Evolutionary conservation across 306 rosid species (phyloP).

Genomic region (Coriaria nepalensis): DNA sequence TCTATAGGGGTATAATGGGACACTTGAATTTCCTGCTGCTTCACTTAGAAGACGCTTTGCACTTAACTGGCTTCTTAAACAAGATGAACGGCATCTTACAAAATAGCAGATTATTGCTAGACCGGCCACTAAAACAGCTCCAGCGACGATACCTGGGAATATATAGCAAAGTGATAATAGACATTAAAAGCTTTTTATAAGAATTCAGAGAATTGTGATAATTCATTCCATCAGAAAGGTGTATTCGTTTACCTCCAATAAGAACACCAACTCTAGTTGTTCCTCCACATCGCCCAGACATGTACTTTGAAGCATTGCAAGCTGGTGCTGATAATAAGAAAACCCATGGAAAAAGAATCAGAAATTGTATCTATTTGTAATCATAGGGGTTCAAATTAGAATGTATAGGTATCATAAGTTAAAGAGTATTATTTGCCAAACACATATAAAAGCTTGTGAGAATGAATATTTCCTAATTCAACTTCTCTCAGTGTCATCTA

Average conservation of each 20-base stretch:
- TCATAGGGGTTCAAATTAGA: too few relatives aligned
- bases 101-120: conserved; percentile 34
- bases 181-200: not conserved
- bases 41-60: conserved; percentile 57
- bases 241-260: conserved; percentile 43
- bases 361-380: conserved; percentile 4
- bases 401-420: too few relatives aligned
- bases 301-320: conserved; percentile 32
- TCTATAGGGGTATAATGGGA: conserved; percentile 58
- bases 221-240: not conserved
- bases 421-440: too few relatives aligned
- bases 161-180: not conserved
- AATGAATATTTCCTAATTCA: too few relatives aligned
- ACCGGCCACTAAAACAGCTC: conserved; percentile 44
- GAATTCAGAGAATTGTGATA: not conserved
- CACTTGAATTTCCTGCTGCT: conserved; percentile 74
- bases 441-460: too few relatives aligned
- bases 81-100: conserved; percentile 49
- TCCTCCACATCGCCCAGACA: conserved; percentile 42
- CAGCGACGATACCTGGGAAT: conserved; percentile 34
- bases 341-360: conserved; percentile 13
- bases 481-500: too few relatives aligned
- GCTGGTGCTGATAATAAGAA: conserved; percentile 26
- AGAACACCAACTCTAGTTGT: conserved; percentile 28
- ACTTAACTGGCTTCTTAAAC: conserved; percentile 48